phyloP scores from a whole-genome alignment of 2,329 filamentous ascomycete genomes.

The Dactylellina cionopaga region DNA sequence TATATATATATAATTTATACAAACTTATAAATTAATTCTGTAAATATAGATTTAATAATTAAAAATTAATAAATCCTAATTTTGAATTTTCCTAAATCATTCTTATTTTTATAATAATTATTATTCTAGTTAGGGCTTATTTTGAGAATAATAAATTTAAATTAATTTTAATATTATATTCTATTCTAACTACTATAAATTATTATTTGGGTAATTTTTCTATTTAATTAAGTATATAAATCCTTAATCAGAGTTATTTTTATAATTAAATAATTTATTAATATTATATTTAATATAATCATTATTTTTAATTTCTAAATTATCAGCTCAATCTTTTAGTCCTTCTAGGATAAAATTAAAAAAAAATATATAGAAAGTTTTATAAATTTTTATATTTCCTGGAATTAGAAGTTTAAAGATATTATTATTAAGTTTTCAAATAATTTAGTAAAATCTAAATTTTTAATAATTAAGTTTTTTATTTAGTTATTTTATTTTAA shows the following conservation, averaged over 20 bases:
- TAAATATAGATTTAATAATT: too few species aligned
- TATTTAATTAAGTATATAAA: too few species aligned
- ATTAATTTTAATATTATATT: too few species aligned
- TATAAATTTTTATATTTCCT: background rate
- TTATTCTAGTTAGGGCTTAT: too few species aligned
- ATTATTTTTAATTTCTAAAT: background rate
- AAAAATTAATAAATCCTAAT: too few species aligned
- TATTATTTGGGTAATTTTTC: too few species aligned
- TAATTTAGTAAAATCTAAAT: background rate
- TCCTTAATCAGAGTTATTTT: background rate
- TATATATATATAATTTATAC: too few species aligned
- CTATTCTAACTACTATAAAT: background rate
- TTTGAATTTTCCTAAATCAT: too few species aligned
- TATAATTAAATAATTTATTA: background rate
- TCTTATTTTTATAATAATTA: too few species aligned
- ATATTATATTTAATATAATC: background rate
- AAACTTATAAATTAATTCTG: too few species aligned
- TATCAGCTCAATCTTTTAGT: background rate
- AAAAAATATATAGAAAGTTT: background rate
- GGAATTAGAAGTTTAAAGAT: background rate
- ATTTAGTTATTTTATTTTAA: background rate
- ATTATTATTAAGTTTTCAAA: background rate
- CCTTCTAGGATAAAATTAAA: too few species aligned
- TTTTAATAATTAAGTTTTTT: background rate
- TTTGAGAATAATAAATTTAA: too few species aligned